phyloP scores from a whole-genome alignment of 768 basidiomycete species.

The Lactarius sp. region DNA sequence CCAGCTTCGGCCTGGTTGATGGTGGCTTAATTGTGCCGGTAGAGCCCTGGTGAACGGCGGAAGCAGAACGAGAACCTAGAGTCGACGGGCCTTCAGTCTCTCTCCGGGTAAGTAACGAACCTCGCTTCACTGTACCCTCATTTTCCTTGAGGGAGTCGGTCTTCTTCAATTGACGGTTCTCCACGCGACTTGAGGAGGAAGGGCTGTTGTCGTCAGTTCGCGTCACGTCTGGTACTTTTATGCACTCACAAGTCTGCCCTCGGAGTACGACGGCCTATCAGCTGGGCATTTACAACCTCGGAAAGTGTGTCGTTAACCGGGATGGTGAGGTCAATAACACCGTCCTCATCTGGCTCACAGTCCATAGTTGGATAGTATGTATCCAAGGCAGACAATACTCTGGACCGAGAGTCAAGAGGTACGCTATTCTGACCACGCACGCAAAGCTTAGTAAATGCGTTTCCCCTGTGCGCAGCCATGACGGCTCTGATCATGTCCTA shows the following conservation, averaged over 20 bases:
- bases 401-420: background rate
- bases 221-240: background rate
- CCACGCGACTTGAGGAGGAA: background rate
- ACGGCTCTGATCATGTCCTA: background rate
- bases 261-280: background rate
- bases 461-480: background rate
- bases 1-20: background rate
- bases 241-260: background rate
- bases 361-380: background rate
- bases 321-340: conserved; percentile 24
- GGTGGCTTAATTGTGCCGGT: background rate
- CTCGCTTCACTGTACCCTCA: background rate
- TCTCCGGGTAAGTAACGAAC: background rate
- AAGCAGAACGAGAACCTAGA: background rate
- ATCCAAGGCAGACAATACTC: conserved; percentile 17
- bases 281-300: background rate
- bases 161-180: conserved; percentile 2
- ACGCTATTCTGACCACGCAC: background rate
- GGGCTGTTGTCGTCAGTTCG: background rate
- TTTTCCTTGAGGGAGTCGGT: conserved; percentile 9
- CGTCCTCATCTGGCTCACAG: conserved; percentile 12
- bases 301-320: conserved; percentile 1
- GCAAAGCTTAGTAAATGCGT: background rate
- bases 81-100: background rate
- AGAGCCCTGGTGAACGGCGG: background rate